Base-by-base conservation (phyloP, 2,329 filamentous ascomycete species). In the Exophiala oligosperma region DNA sequence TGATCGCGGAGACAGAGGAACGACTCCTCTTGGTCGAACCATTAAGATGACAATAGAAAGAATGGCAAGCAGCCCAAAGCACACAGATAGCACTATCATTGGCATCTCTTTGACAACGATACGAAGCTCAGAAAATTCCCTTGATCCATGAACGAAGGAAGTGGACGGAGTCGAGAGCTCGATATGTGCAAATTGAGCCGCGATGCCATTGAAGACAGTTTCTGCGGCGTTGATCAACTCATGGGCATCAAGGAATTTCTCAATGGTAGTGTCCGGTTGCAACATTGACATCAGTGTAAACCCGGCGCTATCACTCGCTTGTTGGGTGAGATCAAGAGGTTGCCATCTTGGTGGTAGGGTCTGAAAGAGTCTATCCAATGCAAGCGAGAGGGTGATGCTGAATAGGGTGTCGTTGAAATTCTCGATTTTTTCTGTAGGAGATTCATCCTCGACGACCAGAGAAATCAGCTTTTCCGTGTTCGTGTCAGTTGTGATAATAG, bases 151-250 rank as follows among this genome's bases (percentile, higher is more conserved):
- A 7, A 38, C 28, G 9, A 8, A 38, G 52, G 44, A 41, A 8
- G 52, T 37, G 12, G 52, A 38, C 17, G 52, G 47, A 6, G 41
- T 21, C 50, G 50, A 28, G 49, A 46, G 29, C 51, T 35, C 23
- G 38, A 28, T 26, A 21, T 51, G 14, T 12, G 60, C 62, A 21
- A 57, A 58, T 28, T 56, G 54, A 11, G 58, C 49, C 12, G 57
- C 59, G 6, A 62, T 52, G n/a, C 60, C 60, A 2, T 56, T 57
- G 37, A 61, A 64, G 11, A 51, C 61, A 38, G 29, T 38, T 38
- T 52, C 48, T 2, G 54, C 54, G 3, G 54, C 38, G 29, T 14
- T 28, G 7, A 12, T 47, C 54, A 56, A 32, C n/a, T 12, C 47
- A 1, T 24, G 46, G 3, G 12, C 17, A 51, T 56, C 49, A 24